Base-by-base conservation (phyloP, 805 yeast species). In the Saturnispora sekii region DNA sequence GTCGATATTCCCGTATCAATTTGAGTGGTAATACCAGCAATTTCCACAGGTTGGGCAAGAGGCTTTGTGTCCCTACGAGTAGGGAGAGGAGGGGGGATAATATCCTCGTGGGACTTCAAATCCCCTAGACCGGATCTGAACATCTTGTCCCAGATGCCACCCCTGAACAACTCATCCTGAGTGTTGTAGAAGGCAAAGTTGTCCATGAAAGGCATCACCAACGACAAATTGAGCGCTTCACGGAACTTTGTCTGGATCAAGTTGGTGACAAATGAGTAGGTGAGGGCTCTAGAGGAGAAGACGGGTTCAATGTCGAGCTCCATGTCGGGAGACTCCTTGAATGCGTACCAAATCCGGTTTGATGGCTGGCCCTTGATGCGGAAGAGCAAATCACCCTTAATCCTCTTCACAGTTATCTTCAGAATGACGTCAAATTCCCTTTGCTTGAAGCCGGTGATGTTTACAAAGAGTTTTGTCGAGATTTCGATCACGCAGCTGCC, bases 131-230 rank as follows among this genome's bases (percentile, higher is more conserved):
- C 34, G 14, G 33, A 15, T 33, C 46, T 43, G 10, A 33, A 38
- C 14, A 32, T 38, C 14, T 69, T 68, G 51, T 82, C 88, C 97
- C 97, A 90, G 18, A 90, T 77, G 14, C 98, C 98, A 41, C 96
- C 98, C 51, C 96, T 74, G 60, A 79, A 93, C 11, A 86, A 62
- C 51, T 86, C 95, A 34, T 64, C 70, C 2, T 64, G 61, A 0
- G 96, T 79, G 44, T 76, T 68, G 56, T 70, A 83, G 57, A 85
- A 83, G 0, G 79, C 76, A 35, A 87, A 61, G 59, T 90, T 97
- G 61, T 90, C 97, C 88, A 87, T 83, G 55, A 71, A 79, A 2
- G 98, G 98, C 30, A 76, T 61, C 0, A 93, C 97, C 40, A 93
- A 63, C 7, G 93, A 75, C 31, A 85, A 93, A 49, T 72, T 77